Base-by-base conservation (phyloP, 1,284 basidiomycete species). In the Irpex sp. region DNA sequence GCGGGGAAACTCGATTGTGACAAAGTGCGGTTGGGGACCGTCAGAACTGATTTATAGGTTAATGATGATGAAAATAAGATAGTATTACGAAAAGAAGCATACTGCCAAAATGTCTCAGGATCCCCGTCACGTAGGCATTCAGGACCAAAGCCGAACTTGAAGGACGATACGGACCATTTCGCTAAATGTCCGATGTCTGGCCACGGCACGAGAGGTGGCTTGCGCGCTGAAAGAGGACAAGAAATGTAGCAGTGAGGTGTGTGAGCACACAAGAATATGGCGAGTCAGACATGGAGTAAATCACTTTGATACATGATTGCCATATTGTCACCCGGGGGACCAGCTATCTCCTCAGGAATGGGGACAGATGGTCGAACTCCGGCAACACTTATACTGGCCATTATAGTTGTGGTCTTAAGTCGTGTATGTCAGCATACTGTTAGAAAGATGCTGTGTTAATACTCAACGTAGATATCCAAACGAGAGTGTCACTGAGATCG, bases 21-120 rank as follows among this genome's bases (percentile, higher is more conserved):
- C 94, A 64, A 92, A 90, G 77, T 99, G 97, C 1, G 97, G 97
- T 72, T 98, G 97, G 0, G 94, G 93, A 0, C 97, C 97, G 73
- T 99, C 97, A 5, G 94, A 97, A 74, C 97, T 98, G 74, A 19
- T 43, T 9, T 9, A 4, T 15, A 62, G 59, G 58, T 62, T 36
- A 64, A 37, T 17, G 49, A 3, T 50, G 60, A 49, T 57, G 61
- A 60, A 47, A 57, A 43, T 19, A 21, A 6, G 36, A 50, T n/a
- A 53, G 47, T 26, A 4, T 11, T 39, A 6, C 13, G 17, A 35
- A 33, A 46, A 57, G 19, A 85, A 55, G 7, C 94, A 73, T 76
- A 98, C 95, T 99, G 97, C 97, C 97, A 99, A 70, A 98, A 96
- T 0, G 95, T 98, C 50, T 93, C 89, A 49, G 93, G 89, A 72